phyloP scores from a whole-genome alignment of 1,139 yeast genomes.

The Pichia sp. region DNA sequence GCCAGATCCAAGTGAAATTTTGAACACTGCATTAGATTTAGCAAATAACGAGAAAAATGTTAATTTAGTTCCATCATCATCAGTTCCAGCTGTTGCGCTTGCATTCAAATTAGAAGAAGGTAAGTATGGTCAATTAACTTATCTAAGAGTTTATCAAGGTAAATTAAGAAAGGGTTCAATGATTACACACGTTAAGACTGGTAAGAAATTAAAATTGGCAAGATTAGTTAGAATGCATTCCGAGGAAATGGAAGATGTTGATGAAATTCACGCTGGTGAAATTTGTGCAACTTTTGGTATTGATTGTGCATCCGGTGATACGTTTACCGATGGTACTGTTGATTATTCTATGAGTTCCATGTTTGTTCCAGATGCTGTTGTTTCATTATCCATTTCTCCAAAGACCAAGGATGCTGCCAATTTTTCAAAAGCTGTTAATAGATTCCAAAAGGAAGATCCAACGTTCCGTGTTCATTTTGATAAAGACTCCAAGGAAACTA shows the following conservation, averaged over 20 bases:
- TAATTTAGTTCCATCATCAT: conserved; percentile 64
- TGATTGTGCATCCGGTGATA: conserved; percentile 99
- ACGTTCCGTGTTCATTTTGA: conserved; percentile 92
- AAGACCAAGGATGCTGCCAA: conserved; percentile 81
- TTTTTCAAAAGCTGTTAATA: conserved; percentile 92
- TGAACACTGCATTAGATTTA: conserved; percentile 83
- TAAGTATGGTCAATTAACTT: conserved; percentile 93
- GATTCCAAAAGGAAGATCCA: conserved; percentile 98
- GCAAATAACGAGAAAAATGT: conserved; percentile 65
- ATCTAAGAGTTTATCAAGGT: conserved; percentile 96
- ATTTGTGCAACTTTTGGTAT: conserved; percentile 99
- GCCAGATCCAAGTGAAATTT: conserved; percentile 90
- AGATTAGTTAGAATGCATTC: conserved; percentile 98
- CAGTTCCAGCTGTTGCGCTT: conserved; percentile 84
- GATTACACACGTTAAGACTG: conserved; percentile 84
- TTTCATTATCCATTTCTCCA: conserved; percentile 85
- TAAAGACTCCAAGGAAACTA: conserved; percentile 87
- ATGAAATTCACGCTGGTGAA: conserved; percentile 95
- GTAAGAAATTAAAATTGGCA: conserved; percentile 91
- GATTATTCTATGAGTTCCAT: conserved; percentile 90
- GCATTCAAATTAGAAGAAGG: conserved; percentile 99
- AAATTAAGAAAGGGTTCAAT: conserved; percentile 82
- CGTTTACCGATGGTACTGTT: conserved; percentile 78
- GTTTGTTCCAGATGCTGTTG: conserved; percentile 98
- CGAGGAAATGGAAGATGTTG: conserved; percentile 96